phyloP scores from a whole-genome alignment of 1,139 yeast genomes.

The Geotrichum citri-aurantii region DNA sequence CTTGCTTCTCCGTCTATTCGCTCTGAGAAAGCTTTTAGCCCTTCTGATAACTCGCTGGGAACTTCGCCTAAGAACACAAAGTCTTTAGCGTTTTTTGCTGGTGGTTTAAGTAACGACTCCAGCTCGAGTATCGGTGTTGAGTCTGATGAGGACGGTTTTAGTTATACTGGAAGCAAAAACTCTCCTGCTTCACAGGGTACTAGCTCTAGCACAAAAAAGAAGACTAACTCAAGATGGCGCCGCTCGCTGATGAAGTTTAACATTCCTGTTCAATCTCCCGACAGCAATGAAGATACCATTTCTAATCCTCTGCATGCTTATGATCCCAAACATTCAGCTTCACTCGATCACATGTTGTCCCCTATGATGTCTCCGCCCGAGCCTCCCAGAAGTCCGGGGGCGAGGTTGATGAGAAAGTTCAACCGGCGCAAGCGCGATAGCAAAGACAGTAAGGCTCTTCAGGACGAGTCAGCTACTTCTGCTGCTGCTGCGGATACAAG shows the following conservation, averaged over 20 bases:
- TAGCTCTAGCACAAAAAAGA: neutral
- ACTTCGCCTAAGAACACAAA: slow-evolving; percentile 12
- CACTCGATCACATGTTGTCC: neutral
- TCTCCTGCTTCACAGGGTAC: neutral
- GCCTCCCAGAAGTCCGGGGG: slow-evolving; percentile 12
- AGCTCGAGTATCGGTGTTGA: slow-evolving; percentile 24
- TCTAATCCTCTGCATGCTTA: neutral
- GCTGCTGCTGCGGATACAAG: slow-evolving; percentile 11
- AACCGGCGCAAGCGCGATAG: slow-evolving; percentile 8
- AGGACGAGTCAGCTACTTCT: slow-evolving; percentile 2
- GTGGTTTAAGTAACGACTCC: slow-evolving; percentile 25
- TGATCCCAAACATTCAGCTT: slow-evolving; percentile 4
- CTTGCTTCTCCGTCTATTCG: slow-evolving; percentile 9
- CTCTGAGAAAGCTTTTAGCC: neutral
- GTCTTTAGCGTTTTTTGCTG: slow-evolving; percentile 17
- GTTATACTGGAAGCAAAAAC: neutral
- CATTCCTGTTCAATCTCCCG: slow-evolving; percentile 14
- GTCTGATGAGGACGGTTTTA: slow-evolving; percentile 22
- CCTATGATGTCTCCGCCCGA: slow-evolving; percentile 14
- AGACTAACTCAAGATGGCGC: slow-evolving; percentile 30
- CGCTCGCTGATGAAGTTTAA: slow-evolving; percentile 29
- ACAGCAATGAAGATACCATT: neutral
- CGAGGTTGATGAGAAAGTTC: slow-evolving; percentile 7
- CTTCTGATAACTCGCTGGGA: neutral
- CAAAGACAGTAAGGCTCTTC: neutral